A percentile compares a stretch with the other conserved stretches of the same genome.
phyloP scores from a whole-genome alignment of 352 stramenopile species.

The Globisporangium takayamanum region DNA sequence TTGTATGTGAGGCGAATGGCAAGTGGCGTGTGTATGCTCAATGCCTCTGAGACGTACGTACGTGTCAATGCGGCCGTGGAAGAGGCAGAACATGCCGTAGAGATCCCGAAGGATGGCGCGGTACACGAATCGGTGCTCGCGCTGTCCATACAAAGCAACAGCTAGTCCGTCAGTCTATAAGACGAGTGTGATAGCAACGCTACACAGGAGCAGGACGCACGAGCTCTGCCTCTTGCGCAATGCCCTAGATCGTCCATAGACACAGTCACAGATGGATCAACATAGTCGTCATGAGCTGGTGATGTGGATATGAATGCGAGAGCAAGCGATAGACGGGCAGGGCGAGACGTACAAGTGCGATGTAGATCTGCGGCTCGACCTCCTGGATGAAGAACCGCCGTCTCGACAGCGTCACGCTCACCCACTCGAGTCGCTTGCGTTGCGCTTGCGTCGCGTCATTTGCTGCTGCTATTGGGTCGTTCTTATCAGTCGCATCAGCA shows the following conservation, averaged over 20 bases:
- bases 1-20: not conserved
- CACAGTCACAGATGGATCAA: too few species aligned
- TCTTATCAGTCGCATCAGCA: too few species aligned
- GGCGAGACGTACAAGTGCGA: slow-evolving; percentile 34
- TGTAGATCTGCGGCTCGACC: slow-evolving; percentile 53
- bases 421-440: slow-evolving; percentile 21
- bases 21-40: not conserved
- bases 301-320: not conserved
- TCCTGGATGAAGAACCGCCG: slow-evolving; percentile 39
- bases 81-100: slow-evolving; percentile 48
- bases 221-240: slow-evolving; percentile 22
- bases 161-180: not conserved
- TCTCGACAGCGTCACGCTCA: slow-evolving; percentile 37
- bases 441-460: not conserved
- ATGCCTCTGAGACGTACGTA: slow-evolving; percentile 4
- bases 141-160: slow-evolving; percentile 14
- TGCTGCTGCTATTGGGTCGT: not conserved
- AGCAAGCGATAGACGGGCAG: not conserved
- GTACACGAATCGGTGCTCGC: slow-evolving; percentile 28
- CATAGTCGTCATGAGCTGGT: too few species aligned
- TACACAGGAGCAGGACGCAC: slow-evolving; percentile 14
- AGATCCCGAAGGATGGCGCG: slow-evolving; percentile 32
- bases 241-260: slow-evolving; percentile 13
- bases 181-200: not conserved
- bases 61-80: slow-evolving; percentile 46